Evolutionary conservation across 2,329 filamentous ascomycete species (phyloP), one percentile per base, ranked within the genome.

Genomic region (Penicillium freii): DNA sequence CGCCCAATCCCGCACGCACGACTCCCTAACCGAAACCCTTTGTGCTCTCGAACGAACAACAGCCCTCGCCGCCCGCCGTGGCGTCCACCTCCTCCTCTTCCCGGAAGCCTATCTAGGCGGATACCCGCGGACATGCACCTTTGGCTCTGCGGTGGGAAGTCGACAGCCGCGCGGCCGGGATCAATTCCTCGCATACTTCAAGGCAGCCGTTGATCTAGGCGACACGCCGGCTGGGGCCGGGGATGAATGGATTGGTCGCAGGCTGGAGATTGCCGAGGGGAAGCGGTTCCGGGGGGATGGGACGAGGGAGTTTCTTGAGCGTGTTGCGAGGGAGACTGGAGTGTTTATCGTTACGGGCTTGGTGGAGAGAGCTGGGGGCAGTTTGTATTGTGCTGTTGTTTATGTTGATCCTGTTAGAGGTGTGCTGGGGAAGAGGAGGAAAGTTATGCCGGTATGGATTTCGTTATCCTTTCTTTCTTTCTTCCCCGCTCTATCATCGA

Each of bases 81-180:
- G 77, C 48, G 78, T 84, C 27, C 78, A 94, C 72, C 81, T 97
- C 51, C 81, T 97, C 36, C 85, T 97, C 56, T 92, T 96, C 60
- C 92, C 92, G 0, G 92, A 97, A 78, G 92, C 92, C 29, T 96
- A 91, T 71, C 82, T 97, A 1, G 92, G 92, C 53, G 92, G 92
- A 2, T 96, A 97, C 71, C 92, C 92, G n/a, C 87, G 92, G n/a
- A 91, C 88, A 21, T 87, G 87, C 59, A 78, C 79, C 49, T 96
- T 96, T 69, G 92, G 92, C 4, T 86, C 85, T 46, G 81, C 84
- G 1, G 81, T 96, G 4, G 92, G 92, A 4, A 79, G 81, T 21
- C 86, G 92, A 33, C 81, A 83, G 0, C 78, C 82, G 2, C 78
- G 80, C 43, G 92, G 92, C 5, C 83, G 92, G n/a, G 90, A 96